Conservation (phyloP, 1,284 basidiomycete species). For the Fomitiporia mediterranea region DNA sequence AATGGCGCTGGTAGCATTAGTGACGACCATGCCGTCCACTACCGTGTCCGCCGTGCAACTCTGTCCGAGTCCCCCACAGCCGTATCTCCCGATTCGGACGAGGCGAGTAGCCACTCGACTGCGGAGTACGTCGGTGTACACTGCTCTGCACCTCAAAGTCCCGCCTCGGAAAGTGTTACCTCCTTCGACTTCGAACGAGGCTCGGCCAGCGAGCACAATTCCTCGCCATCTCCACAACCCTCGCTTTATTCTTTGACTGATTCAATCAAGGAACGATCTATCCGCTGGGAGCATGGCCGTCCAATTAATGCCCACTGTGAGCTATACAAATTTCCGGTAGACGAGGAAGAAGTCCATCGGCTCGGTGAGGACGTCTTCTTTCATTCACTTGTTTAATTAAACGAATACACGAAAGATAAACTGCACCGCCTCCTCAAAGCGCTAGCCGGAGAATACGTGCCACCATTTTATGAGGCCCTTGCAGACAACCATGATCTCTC, state of each 20-base stretch:
- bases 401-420: slow-evolving; percentile 40
- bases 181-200: slow-evolving; percentile 31
- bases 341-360: slow-evolving; percentile 66
- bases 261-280: slow-evolving; percentile 53
- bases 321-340: slow-evolving; percentile 69
- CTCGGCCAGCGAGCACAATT: slow-evolving; percentile 30
- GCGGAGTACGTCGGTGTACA: slow-evolving; percentile 24
- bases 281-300: slow-evolving; percentile 62
- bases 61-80: neutral
- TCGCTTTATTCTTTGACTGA: slow-evolving; percentile 66
- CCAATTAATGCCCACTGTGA: slow-evolving; percentile 73
- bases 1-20: neutral
- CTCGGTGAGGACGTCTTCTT: slow-evolving; percentile 43
- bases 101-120: slow-evolving; percentile 8
- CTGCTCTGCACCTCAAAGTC: slow-evolving; percentile 36
- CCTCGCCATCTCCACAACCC: slow-evolving; percentile 57
- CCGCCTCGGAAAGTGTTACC: slow-evolving; percentile 40
- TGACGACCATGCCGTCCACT: neutral
- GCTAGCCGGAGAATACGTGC: slow-evolving; percentile 52
- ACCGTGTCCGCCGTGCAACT: neutral
- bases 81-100: neutral
- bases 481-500: slow-evolving; percentile 16
- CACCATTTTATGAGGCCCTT: slow-evolving; percentile 25
- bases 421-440: slow-evolving; percentile 63
- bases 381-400: slow-evolving; percentile 1